A percentile compares a stretch with the other conserved stretches of the same genome.
Conservation (phyloP, 805 yeast genomes). For the Yamadazyma kitorensis region DNA sequence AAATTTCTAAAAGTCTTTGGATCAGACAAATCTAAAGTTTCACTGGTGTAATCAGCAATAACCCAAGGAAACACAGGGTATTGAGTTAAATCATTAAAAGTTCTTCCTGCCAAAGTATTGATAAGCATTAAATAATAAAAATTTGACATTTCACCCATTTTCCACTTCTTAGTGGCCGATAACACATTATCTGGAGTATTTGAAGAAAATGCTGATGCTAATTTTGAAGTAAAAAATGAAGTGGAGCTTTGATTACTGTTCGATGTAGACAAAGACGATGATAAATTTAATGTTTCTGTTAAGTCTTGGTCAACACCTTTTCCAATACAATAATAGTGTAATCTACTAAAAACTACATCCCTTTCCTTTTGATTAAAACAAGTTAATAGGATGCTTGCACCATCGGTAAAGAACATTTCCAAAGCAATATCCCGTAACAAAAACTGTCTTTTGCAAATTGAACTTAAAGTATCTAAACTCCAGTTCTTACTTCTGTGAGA, state of each 20-base stretch:
- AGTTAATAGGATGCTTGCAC: constrained; percentile 67
- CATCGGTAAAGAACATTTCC: constrained; percentile 73
- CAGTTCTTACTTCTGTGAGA: constrained; percentile 54
- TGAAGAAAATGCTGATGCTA: constrained; percentile 38
- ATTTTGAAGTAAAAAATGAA: constrained; percentile 23
- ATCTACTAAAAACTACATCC: constrained; percentile 51
- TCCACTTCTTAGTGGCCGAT: constrained; percentile 69
- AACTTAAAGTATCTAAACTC: constrained; percentile 57
- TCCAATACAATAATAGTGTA: constrained; percentile 49
- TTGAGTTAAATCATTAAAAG: constrained; percentile 85
- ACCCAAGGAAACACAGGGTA: constrained; percentile 95
- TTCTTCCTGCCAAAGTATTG: constrained; percentile 83
- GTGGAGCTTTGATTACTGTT: constrained; percentile 41
- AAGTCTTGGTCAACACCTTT: constrained; percentile 54
- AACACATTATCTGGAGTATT: constrained; percentile 23
- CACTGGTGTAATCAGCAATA: constrained; percentile 75
- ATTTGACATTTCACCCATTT: constrained; percentile 73
- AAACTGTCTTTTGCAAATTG: constrained; percentile 72
- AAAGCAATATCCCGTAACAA: constrained; percentile 76
- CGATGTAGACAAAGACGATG: constrained; percentile 39
- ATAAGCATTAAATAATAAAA: constrained; percentile 77
- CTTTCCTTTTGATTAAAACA: constrained; percentile 53
- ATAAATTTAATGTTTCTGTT: constrained; percentile 49
- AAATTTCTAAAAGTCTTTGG: constrained; percentile 69
- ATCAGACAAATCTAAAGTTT: constrained; percentile 60